These are phyloP conservation scores for Calonectria hawksworthii DNA, from an alignment of 2,329 filamentous ascomycete species.

Conservation along the genomic window DNA sequence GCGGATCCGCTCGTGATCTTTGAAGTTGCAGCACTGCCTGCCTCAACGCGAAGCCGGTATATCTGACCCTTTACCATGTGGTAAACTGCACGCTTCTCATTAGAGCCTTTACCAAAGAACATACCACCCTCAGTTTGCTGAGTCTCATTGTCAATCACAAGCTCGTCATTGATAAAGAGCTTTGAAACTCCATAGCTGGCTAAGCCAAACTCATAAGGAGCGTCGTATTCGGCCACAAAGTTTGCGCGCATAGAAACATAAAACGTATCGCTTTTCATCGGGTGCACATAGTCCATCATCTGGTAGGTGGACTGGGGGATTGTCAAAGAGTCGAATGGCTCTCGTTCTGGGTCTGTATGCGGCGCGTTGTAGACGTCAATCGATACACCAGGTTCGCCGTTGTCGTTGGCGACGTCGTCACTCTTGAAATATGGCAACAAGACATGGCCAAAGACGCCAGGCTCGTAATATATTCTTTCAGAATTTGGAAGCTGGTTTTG, in stretches of 20 bases:
- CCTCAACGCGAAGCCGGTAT: slow-evolving; percentile 31
- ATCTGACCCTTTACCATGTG: slow-evolving; percentile 12
- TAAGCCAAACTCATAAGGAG: slow-evolving; percentile 50
- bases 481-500: slow-evolving; percentile 12
- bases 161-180: slow-evolving; percentile 50
- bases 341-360: slow-evolving; percentile 15
- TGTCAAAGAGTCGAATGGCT: slow-evolving; percentile 36
- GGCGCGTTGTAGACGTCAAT: slow-evolving; percentile 29
- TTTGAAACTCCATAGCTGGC: slow-evolving; percentile 49
- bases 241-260: slow-evolving; percentile 41
- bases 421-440: slow-evolving; percentile 23
- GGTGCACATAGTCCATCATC: slow-evolving; percentile 45
- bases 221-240: slow-evolving; percentile 32
- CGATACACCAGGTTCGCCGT: slow-evolving; percentile 12
- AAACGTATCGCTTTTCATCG: slow-evolving; percentile 32
- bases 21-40: slow-evolving; percentile 28
- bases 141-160: slow-evolving; percentile 50
- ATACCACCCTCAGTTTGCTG: slow-evolving; percentile 49
- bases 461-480: slow-evolving; percentile 19
- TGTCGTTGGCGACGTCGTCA: slow-evolving; percentile 11
- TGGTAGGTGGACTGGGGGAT: slow-evolving; percentile 44
- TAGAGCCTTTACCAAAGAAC: slow-evolving; percentile 53
- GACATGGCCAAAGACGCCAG: slow-evolving; percentile 30
- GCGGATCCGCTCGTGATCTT: slow-evolving; percentile 22
- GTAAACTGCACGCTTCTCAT: slow-evolving; percentile 44